These are phyloP conservation scores for Silene coronaria DNA, from an alignment of 179 eudicot genomes.

Conservation along the genomic window DNA sequence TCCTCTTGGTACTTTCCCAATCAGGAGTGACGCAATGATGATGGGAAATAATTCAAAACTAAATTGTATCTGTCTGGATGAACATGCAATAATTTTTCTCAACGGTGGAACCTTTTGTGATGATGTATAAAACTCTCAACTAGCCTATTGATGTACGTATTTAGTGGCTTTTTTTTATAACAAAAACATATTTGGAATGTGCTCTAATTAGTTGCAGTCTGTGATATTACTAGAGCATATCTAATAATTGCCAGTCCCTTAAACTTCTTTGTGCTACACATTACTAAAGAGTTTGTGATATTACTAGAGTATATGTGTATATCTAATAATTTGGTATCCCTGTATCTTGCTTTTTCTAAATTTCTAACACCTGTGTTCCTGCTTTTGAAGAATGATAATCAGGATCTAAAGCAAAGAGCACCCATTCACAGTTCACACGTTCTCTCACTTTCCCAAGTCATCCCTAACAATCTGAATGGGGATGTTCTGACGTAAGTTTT, in stretches of 20 bases:
- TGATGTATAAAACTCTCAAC: background rate
- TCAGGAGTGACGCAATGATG: background rate
- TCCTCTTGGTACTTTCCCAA: background rate
- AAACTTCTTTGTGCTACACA: background rate
- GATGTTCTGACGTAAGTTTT: constrained; percentile 73
- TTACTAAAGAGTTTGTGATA: background rate
- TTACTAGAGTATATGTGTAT: too few relatives aligned
- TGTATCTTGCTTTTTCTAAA: background rate
- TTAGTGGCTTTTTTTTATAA: background rate
- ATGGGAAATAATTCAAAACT: too few relatives aligned
- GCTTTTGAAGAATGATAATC: constrained; percentile 32
- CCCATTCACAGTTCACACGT: constrained; percentile 58
- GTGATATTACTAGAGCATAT: too few relatives aligned
- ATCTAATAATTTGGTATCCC: too few relatives aligned
- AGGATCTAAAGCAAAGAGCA: constrained; percentile 36
- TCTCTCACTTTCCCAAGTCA: constrained; percentile 26
- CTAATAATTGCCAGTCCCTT: too few relatives aligned
- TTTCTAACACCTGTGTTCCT: constrained; percentile 15
- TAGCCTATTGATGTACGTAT: background rate
- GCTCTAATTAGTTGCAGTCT: background rate
- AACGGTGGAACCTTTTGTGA: background rate
- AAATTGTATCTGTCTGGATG: background rate
- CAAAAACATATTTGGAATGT: background rate
- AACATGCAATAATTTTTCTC: background rate
- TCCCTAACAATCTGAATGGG: constrained; percentile 49